Conservation (phyloP, 768 basidiomycete genomes). For the Chalciporus pseudorubinellus region DNA sequence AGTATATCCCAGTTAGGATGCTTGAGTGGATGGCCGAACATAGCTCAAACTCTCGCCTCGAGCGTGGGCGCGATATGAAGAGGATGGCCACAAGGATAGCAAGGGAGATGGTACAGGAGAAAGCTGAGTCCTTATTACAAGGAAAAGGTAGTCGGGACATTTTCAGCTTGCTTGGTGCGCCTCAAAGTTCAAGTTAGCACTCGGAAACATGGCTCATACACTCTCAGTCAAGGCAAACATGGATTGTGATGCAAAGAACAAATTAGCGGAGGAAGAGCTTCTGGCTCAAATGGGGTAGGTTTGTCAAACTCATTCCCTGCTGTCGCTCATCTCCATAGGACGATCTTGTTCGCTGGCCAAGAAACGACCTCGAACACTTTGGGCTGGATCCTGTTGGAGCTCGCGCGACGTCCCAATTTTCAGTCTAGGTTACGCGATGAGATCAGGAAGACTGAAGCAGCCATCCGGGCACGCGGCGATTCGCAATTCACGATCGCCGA, state of each 20-base stretch:
- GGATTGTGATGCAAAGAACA: too few relatives aligned
- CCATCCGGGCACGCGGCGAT: constrained; percentile 9
- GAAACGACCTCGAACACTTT: constrained; percentile 61
- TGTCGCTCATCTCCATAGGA: constrained; percentile 25
- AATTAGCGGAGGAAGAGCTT: constrained; percentile 18
- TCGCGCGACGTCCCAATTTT: constrained; percentile 54
- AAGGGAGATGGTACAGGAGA: constrained; percentile 19
- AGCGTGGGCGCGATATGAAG: constrained; percentile 14
- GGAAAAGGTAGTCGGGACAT: too few relatives aligned
- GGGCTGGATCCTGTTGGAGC: constrained; percentile 61
- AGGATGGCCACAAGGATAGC: constrained; percentile 6
- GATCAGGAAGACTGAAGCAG: constrained; percentile 10
- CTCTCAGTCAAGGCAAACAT: too few relatives aligned
- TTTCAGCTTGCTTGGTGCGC: constrained; percentile 39
- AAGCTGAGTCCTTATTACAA: constrained; percentile 14
- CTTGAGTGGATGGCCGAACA: too few relatives aligned
- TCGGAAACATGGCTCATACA: too few relatives aligned
- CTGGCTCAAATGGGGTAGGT: constrained; percentile 22
- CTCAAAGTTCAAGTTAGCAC: too few relatives aligned
- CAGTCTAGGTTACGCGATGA: constrained; percentile 56
- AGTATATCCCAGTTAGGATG: constrained; percentile 13
- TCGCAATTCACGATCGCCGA: constrained; percentile 35
- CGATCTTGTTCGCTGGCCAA: constrained; percentile 49
- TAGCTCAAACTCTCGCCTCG: not conserved
- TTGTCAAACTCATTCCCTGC: too few relatives aligned